Percentiles rank a stretch among this genome's conserved stretches.
Evolutionary conservation across 2,329 filamentous ascomycete species (phyloP).

Genomic region (Lasiodiplodia theobromae): DNA sequence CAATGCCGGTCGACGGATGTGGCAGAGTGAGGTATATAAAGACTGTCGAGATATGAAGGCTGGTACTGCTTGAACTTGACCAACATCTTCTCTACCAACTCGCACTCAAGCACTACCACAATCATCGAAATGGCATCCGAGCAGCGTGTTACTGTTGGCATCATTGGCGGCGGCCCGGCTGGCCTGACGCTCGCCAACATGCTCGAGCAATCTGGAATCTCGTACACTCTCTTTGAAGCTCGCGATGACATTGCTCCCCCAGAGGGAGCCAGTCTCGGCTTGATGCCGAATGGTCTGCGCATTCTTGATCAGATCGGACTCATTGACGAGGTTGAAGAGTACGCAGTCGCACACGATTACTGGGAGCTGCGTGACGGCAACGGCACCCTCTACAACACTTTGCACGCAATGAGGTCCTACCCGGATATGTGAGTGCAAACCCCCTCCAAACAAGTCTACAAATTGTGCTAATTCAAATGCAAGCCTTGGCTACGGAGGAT

Average conservation of each 20-base stretch:
- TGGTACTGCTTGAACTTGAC: neutral
- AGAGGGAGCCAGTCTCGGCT: constrained; percentile 23
- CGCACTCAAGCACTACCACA: neutral
- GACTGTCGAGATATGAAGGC: neutral
- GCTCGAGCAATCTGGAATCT: constrained; percentile 20
- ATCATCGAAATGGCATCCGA: neutral
- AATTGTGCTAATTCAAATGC: neutral
- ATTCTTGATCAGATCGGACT: constrained; percentile 29
- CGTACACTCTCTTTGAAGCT: constrained; percentile 35
- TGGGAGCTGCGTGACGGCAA: constrained; percentile 24
- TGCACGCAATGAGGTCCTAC: constrained; percentile 28
- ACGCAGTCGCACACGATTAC: constrained; percentile 3
- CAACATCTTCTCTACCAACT: neutral
- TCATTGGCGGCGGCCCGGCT: constrained; percentile 16
- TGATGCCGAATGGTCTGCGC: constrained; percentile 27
- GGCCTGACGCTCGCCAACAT: constrained; percentile 26
- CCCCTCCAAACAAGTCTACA: no score
- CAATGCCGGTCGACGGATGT: neutral
- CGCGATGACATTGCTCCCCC: constrained; percentile 27
- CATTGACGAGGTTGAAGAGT: constrained; percentile 12
- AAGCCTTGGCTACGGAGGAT: constrained; percentile 17
- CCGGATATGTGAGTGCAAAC: neutral
- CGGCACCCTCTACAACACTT: constrained; percentile 29
- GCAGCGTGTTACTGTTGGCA: constrained; percentile 13
- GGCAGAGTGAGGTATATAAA: neutral